These are phyloP conservation scores for Ophiosphaerella narmari DNA, from an alignment of 2,329 filamentous ascomycete species.

Conservation along the genomic window DNA sequence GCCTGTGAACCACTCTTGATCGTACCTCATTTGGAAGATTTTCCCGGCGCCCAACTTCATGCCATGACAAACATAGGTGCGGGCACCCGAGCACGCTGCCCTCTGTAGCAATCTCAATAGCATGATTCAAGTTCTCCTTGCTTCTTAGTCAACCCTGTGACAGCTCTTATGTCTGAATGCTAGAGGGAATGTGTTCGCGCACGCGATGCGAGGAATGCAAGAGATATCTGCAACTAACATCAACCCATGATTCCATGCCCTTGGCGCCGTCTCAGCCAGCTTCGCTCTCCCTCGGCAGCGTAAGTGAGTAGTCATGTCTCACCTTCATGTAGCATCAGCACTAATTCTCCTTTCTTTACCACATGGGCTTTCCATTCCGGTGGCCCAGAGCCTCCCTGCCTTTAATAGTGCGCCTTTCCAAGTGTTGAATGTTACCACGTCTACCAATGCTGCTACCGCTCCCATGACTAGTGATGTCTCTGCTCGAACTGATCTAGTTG, in stretches of 20 bases:
- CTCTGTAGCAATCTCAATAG: slow-evolving; percentile 10
- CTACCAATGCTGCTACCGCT: background rate
- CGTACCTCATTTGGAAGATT: slow-evolving; percentile 1
- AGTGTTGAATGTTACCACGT: slow-evolving; percentile 4
- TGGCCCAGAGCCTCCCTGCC: slow-evolving; percentile 10
- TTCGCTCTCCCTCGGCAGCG: slow-evolving; percentile 11
- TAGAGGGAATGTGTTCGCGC: slow-evolving; percentile 19
- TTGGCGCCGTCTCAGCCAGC: slow-evolving; percentile 7
- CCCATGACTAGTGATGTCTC: background rate
- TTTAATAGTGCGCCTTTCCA: slow-evolving; percentile 4
- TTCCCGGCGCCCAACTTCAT: slow-evolving; percentile 1
- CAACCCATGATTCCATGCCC: slow-evolving; percentile 4
- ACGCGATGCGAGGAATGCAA: slow-evolving; percentile 22
- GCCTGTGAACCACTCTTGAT: background rate
- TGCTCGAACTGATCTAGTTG: background rate
- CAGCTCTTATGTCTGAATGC: slow-evolving; percentile 9
- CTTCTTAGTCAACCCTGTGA: slow-evolving; percentile 17
- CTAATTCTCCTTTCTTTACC: slow-evolving; percentile 24
- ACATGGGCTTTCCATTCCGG: slow-evolving; percentile 6
- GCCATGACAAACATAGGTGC: slow-evolving; percentile 6
- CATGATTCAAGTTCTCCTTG: slow-evolving; percentile 9
- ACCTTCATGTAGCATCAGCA: slow-evolving; percentile 13
- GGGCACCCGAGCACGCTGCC: background rate
- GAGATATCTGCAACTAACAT: slow-evolving; percentile 10
- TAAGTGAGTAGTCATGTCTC: slow-evolving; percentile 24